Base-by-base conservation (phyloP, 805 yeast genomes). In the Myxozyma sirexii region DNA sequence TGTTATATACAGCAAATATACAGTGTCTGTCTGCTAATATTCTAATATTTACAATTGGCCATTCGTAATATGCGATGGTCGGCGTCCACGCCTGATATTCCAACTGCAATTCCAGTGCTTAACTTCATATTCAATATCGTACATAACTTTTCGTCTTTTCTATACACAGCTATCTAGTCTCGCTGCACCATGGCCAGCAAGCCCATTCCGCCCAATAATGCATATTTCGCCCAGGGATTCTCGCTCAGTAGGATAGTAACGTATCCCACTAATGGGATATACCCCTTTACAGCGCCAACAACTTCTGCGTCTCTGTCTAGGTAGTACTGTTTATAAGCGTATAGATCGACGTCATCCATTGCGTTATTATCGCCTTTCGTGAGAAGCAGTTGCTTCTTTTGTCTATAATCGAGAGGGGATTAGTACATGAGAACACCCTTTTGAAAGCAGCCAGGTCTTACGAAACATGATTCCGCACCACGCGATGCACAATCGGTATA, bases 311-410 rank as follows among this genome's bases (percentile, higher is more conserved):
- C 81, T 64, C 92, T 85, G 68, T 89, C 85, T 68, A 94, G 77
- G 69, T 94, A 94, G 48, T 77, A 78, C 69, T 90, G 92, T 56
- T 83, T 84, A 65, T 83, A 80, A 1, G 91, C 88, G 71, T 94
- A 94, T 47, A 94, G 79, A 15, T 90, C 86, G 66, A 94, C 79
- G 74, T 94, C 99, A 74, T 94, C 96, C 54, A 88, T 85, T 2
- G 92, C 89, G 72, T 94, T 94, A 73, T 94, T 94, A 74, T 94
- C 99, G 73, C 99, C 99, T 74, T 94, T 94, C 1, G 99, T 94
- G 61, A 94, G 80, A 51, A 94, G 74, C 37, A 60, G 37, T 41
- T 68, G 71, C 43, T 67, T 55, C 23, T 43, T 51, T 3, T 57
- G 27, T 15, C 66, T 62, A 50, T 1, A 15, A n/a, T 8, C 3